phyloP scores from a whole-genome alignment of 768 basidiomycete genomes.

The Boletus sensibilis region DNA sequence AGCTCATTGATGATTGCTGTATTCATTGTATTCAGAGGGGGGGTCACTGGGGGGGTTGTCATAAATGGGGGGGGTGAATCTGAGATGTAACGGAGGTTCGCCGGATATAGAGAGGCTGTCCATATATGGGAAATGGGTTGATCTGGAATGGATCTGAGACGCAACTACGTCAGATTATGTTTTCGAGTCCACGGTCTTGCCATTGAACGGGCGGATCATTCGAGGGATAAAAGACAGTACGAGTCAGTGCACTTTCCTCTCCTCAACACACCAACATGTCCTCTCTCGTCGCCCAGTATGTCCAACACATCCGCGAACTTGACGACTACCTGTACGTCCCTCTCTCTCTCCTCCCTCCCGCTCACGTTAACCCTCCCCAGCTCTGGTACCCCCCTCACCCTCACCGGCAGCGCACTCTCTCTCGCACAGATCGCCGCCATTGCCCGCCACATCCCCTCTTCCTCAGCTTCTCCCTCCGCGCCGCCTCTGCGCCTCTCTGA shows the following conservation, averaged over 20 bases:
- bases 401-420: slow-evolving; percentile 71
- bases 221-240: not conserved
- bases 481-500: slow-evolving; percentile 24
- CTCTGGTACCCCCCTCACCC: slow-evolving; percentile 56
- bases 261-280: slow-evolving; percentile 10
- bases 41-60: slow-evolving; percentile 8
- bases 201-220: slow-evolving; percentile 22
- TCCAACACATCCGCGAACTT: slow-evolving; percentile 60
- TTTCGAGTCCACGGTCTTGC: not conserved
- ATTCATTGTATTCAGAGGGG: slow-evolving; percentile 1
- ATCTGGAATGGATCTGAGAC: slow-evolving; percentile 15
- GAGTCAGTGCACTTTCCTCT: not conserved
- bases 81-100: slow-evolving; percentile 14
- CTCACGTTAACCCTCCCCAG: slow-evolving; percentile 35
- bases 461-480: slow-evolving; percentile 37
- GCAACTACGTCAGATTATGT: slow-evolving; percentile 22
- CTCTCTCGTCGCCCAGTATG: slow-evolving; percentile 52
- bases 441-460: slow-evolving; percentile 52
- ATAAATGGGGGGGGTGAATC: slow-evolving; percentile 2
- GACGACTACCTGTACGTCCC: slow-evolving; percentile 59
- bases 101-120: not conserved
- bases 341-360: not conserved
- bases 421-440: slow-evolving; percentile 77
- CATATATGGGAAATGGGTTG: not conserved
- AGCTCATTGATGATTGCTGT: too few relatives aligned